Evolutionary conservation across 345 rosid species (phyloP), one percentile per base, ranked within the genome.

Genomic region (Ceriops decandra): DNA sequence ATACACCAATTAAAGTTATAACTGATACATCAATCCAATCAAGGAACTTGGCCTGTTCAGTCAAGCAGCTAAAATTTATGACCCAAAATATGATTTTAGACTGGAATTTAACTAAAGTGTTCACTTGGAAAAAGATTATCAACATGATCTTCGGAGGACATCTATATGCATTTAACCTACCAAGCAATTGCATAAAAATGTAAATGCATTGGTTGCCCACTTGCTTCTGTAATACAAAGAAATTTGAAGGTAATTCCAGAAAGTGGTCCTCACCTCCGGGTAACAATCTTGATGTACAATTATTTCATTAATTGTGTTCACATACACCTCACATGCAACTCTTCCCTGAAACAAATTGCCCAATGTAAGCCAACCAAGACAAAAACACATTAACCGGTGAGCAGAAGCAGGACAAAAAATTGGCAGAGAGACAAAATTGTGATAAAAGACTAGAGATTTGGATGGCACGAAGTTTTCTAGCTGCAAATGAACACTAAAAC

Each of bases 241-340:
- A 11, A 42, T 42, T 42, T 42, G 0, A 0, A 13, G 19, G 15
- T 11, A 1, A 11, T 38, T 38, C 47, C 2, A 42, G 17, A 80
- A 53, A 59, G 6, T 59, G 47, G 13, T 61, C 27, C 74, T 85
- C 63, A 90, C 97, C 96, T 79, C 57, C 54, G 88, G 81, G 59
- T 72, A 77, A 79, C 96, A 91, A 75, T 88, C 82, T 73, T 85
- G 82, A 70, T 74, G 92, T 38, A 79, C 79, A 69, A 93, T 64
- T n/a, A 85, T 83, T 85, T 91, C 89, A 67, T 80, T 76, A 63
- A 68, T 75, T 64, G 84, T 75, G 77, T 85, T 89, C 62, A 85
- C 92, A 74, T 79, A 83, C 64, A 91, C 86, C 77, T 91, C 89
- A 62, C 97, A 89, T 0, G 87, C 81, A 57, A 87, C 87, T 77